Conservation (phyloP, 176 grass and related monocot genomes). For the Dendrocalamus sinicus region DNA sequence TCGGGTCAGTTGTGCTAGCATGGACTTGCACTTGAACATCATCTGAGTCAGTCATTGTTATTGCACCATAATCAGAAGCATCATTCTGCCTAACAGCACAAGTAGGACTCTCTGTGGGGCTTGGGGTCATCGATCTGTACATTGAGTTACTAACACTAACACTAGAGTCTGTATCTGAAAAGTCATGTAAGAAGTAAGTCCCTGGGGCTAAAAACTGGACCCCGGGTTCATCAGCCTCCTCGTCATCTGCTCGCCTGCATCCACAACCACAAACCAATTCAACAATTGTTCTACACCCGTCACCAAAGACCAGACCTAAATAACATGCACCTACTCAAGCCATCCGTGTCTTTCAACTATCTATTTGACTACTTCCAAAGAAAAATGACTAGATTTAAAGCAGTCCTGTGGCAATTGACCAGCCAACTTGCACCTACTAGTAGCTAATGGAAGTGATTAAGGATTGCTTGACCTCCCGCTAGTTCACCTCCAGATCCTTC, state of each 20-base stretch:
- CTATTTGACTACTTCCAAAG: not conserved
- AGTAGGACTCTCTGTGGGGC: conserved; percentile 63
- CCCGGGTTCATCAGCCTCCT: conserved; percentile 54
- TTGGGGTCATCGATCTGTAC: conserved; percentile 61
- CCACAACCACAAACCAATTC: conserved; percentile 21
- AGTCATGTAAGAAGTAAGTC: conserved; percentile 62
- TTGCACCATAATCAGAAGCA: conserved; percentile 42
- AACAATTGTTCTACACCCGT: conserved; percentile 13
- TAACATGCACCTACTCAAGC: not conserved
- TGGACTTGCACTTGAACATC: conserved; percentile 26
- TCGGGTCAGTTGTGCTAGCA: not conserved
- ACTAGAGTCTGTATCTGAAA: conserved; percentile 87
- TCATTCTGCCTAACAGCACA: conserved; percentile 46
- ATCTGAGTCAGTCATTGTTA: conserved; percentile 35
- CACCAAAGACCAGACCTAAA: not conserved
- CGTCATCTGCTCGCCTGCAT: conserved; percentile 57
- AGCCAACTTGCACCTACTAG: not conserved
- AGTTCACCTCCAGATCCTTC: not conserved
- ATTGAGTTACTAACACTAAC: conserved; percentile 54
- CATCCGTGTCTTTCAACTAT: not conserved
- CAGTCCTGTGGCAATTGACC: not conserved
- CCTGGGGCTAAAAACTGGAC: conserved; percentile 57
- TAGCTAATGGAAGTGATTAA: conserved; percentile 1
- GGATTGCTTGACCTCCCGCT: not conserved
- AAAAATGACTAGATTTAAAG: not conserved